Evolutionary conservation across 2,329 filamentous ascomycete genomes (phyloP).

Genomic region (Aspergillus alliaceus): DNA sequence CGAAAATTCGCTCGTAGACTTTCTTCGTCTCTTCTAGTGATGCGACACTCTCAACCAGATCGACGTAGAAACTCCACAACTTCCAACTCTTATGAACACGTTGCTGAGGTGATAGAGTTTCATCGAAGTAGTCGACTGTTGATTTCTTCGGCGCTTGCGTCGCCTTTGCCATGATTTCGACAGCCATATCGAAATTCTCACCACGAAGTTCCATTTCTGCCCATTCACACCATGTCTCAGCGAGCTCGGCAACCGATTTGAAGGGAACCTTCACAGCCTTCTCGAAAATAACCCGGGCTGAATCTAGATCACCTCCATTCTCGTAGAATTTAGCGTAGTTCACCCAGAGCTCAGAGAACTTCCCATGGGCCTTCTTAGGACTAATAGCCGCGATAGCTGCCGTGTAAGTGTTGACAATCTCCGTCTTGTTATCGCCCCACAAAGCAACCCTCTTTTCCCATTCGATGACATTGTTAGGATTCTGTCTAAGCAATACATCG

Average conservation of each 20-base stretch:
- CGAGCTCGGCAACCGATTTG: slow-evolving; percentile 94
- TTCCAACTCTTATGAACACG: slow-evolving; percentile 99
- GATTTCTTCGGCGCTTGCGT: slow-evolving; percentile 95
- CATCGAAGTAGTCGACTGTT: slow-evolving; percentile 99
- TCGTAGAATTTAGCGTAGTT: slow-evolving; percentile 99
- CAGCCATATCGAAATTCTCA: slow-evolving; percentile 92
- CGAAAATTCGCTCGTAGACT: slow-evolving; percentile 96
- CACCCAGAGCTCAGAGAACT: slow-evolving; percentile 92
- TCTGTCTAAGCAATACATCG: slow-evolving; percentile 90
- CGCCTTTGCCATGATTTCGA: slow-evolving; percentile 95
- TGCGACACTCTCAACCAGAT: slow-evolving; percentile 91
- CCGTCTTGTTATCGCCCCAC: slow-evolving; percentile 89
- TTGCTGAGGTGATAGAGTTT: slow-evolving; percentile 89
- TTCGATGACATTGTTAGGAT: slow-evolving; percentile 92
- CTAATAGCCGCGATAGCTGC: slow-evolving; percentile 89
- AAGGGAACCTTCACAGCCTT: slow-evolving; percentile 98
- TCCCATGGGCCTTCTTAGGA: slow-evolving; percentile 89
- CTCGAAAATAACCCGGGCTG: slow-evolving; percentile 89
- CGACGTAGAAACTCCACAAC: slow-evolving; percentile 98
- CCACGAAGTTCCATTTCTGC: slow-evolving; percentile 96
- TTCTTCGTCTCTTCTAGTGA: slow-evolving; percentile 88
- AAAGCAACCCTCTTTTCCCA: slow-evolving; percentile 97
- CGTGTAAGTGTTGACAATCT: slow-evolving; percentile 92
- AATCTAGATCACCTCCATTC: slow-evolving; percentile 76
- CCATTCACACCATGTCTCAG: slow-evolving; percentile 99